Conservation (phyloP, 495 filamentous ascomycete genomes). For the Aspergillus nanangensis region DNA sequence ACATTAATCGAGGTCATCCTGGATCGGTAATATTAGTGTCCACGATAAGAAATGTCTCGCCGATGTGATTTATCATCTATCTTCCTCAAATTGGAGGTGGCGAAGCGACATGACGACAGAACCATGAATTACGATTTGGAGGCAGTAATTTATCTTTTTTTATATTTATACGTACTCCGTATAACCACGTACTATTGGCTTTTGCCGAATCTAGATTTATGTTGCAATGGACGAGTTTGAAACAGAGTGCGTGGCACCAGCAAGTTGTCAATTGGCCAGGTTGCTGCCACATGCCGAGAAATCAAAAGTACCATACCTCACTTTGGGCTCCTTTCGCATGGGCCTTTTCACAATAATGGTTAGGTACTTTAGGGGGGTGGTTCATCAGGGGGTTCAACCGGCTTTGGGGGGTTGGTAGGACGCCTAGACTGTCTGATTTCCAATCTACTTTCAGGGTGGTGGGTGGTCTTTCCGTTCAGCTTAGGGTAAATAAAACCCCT, state of each 20-base stretch:
- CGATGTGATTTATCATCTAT: slow-evolving; percentile 10
- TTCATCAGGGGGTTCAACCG: background rate
- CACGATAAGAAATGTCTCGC: background rate
- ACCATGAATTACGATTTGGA: slow-evolving; percentile 5
- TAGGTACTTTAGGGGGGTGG: background rate
- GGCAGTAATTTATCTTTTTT: slow-evolving; percentile 5
- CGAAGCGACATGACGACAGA: slow-evolving; percentile 2
- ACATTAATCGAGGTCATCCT: no score
- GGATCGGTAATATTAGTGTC: background rate
- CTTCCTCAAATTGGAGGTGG: slow-evolving; percentile 1
- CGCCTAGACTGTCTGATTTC: no score
- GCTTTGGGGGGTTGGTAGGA: background rate
- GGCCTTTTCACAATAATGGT: background rate
- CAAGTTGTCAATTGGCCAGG: slow-evolving; percentile 5
- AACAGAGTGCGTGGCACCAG: slow-evolving; percentile 21
- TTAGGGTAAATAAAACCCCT: no score
- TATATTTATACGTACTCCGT: background rate
- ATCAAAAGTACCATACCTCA: slow-evolving; percentile 4
- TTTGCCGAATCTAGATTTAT: no score
- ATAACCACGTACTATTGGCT: no score
- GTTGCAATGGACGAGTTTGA: no score
- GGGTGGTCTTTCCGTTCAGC: no score
- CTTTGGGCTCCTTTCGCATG: background rate
- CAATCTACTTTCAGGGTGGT: no score
- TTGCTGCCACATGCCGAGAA: slow-evolving; percentile 12